These are phyloP conservation scores for Xanthoceras sorbifolium DNA, from an alignment of 345 rosid genomes.

Conservation along the genomic window DNA sequence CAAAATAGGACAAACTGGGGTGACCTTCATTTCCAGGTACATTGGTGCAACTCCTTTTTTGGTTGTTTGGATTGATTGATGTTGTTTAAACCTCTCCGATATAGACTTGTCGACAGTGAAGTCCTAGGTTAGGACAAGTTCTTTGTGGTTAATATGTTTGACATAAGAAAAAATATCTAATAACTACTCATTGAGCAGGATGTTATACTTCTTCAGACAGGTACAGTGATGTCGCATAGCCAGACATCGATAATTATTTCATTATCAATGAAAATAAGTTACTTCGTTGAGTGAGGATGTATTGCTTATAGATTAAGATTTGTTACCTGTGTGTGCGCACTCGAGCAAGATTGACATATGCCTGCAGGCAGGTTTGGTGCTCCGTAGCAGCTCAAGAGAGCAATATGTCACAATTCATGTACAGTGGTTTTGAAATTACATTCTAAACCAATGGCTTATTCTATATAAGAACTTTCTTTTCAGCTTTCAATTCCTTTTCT, in stretches of 20 bases:
- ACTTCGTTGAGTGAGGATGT: neutral
- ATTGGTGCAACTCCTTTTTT: constrained; percentile 2
- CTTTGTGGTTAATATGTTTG: neutral
- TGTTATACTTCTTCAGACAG: neutral
- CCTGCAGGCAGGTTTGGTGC: neutral
- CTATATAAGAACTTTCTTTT: neutral
- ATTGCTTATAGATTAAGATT: neutral
- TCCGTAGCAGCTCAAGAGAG: constrained; percentile 1
- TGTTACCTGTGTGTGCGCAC: neutral
- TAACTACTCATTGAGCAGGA: no score
- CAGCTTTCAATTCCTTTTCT: neutral
- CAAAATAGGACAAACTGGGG: constrained; percentile 94
- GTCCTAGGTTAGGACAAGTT: neutral
- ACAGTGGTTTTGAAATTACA: neutral
- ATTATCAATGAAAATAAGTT: neutral
- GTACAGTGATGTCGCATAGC: neutral
- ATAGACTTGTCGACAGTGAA: neutral
- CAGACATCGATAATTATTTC: neutral
- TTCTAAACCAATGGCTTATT: neutral
- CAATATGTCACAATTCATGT: neutral
- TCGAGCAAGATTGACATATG: neutral
- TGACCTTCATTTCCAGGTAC: constrained; percentile 91
- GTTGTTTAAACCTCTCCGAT: neutral
- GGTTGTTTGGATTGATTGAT: constrained; percentile 1
- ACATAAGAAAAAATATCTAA: no score